Evolutionary conservation across 1,139 yeast species (phyloP).

Genomic region (Pichia sp.): DNA sequence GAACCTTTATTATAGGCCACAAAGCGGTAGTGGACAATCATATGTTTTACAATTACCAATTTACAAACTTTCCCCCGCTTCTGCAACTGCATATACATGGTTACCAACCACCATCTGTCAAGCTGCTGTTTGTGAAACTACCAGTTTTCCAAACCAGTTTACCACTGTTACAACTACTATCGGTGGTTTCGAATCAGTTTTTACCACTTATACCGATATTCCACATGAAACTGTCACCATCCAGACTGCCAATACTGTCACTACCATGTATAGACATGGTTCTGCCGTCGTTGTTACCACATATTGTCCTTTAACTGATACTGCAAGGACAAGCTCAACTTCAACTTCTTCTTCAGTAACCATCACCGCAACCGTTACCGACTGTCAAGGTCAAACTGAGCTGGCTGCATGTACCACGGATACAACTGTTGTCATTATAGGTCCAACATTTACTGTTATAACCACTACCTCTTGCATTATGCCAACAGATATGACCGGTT

Average conservation of each 20-base stretch:
- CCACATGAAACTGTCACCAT: constrained; percentile 4
- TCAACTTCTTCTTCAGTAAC: constrained; percentile 4
- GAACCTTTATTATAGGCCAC: constrained; percentile 1
- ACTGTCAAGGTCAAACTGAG: constrained; percentile 16
- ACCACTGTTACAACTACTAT: constrained; percentile 8
- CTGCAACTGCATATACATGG: constrained; percentile 5
- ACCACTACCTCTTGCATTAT: constrained; percentile 11
- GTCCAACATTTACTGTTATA: constrained; percentile 15
- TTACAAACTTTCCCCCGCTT: constrained; percentile 5
- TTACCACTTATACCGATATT: constrained; percentile 8
- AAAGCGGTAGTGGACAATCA: neutral
- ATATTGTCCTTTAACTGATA: constrained; percentile 21
- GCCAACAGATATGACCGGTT: constrained; percentile 4
- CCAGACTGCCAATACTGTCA: constrained; percentile 9
- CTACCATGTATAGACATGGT: constrained; percentile 15
- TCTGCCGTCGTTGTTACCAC: constrained; percentile 16
- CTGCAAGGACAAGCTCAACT: neutral
- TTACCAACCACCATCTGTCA: constrained; percentile 12
- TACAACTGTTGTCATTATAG: constrained; percentile 1
- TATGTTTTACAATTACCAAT: neutral
- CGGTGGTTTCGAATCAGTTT: constrained; percentile 1
- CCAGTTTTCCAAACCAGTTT: constrained; percentile 7
- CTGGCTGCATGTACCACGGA: constrained; percentile 6
- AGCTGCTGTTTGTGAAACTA: constrained; percentile 10
- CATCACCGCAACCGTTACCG: constrained; percentile 17